These are phyloP conservation scores for Oryza punctata DNA, from an alignment of 176 grass and related monocot species.

Conservation along the genomic window DNA sequence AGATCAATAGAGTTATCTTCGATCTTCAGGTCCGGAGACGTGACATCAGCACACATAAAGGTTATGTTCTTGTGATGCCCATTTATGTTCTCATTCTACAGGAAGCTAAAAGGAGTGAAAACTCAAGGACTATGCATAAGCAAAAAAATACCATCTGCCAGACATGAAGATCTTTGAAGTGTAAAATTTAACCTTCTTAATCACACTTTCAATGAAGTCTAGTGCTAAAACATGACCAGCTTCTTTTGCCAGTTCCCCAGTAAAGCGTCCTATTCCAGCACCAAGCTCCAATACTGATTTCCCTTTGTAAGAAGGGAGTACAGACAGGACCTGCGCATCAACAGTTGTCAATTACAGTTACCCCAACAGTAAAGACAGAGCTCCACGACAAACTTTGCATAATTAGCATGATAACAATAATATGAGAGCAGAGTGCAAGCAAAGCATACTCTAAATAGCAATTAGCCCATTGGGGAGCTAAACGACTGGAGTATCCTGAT, in stretches of 20 bases:
- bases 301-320: constrained; percentile 78
- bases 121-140: background rate
- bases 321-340: constrained; percentile 67
- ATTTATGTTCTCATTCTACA: constrained; percentile 92
- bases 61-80: constrained; percentile 75
- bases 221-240: constrained; percentile 83
- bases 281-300: constrained; percentile 90
- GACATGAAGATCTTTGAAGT: background rate
- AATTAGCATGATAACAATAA: background rate
- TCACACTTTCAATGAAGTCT: constrained; percentile 97
- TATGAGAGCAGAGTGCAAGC: background rate
- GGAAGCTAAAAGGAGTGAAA: constrained; percentile 10
- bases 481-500: background rate
- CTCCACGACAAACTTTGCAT: background rate
- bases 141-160: background rate
- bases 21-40: constrained; percentile 65
- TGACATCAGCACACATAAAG: constrained; percentile 95
- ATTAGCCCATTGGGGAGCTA: background rate
- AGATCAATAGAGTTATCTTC: constrained; percentile 83
- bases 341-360: constrained; percentile 10
- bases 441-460: background rate
- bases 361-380: background rate
- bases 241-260: constrained; percentile 86
- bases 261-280: constrained; percentile 93
- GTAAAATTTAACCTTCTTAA: constrained; percentile 75